Base-by-base conservation (phyloP, 345 rosid genomes). In the Eucalyptus pumila region DNA sequence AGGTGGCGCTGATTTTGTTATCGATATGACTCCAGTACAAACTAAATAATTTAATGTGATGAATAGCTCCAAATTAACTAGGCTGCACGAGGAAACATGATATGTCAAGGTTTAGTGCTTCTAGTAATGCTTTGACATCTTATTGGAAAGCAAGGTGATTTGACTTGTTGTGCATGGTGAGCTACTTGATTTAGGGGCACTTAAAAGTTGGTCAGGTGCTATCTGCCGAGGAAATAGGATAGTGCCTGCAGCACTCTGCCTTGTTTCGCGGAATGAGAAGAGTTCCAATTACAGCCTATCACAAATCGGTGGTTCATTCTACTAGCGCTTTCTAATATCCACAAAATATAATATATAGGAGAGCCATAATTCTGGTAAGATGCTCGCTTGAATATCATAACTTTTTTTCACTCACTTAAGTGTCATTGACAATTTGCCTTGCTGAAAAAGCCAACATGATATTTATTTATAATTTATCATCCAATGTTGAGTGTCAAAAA, bases 401-500 rank as follows among this genome's bases (percentile, higher is more conserved):
- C 3, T 24, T 56, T 56, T 52, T 52, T 52, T 52, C 27, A 56
- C 11, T 56, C 62, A 24, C 13, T 9, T 56, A 56, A 23, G 30
- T 56, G 27, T 24, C 11, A 24, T 56, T 24, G 26, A 10, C 6
- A 0, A 56, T 24, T 56, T 56, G 13, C 13, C 62, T 56, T 56
- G 27, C 27, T 4, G 6, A 24, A 56, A 56, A 56, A 56, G 12
- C 27, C 13, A 3, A 24, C 30, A 1, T 56, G 62, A 24, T 5
- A 56, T 56, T 56, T 21, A 56, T 56, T 24, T 56, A 56, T 56
- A 56, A 10, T 56, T 21, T 56, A 56, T 56, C 27, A 56, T 56
- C 30, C 27, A 56, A 56, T 10, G 27, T 24, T 0, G 1, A 13
- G 3, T 4, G 30, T 24, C 6, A 24, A 1, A 56, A 9, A 9